These are phyloP conservation scores for Fragaria nilgerrensis DNA, from an alignment of 306 rosid genomes.

Conservation along the genomic window DNA sequence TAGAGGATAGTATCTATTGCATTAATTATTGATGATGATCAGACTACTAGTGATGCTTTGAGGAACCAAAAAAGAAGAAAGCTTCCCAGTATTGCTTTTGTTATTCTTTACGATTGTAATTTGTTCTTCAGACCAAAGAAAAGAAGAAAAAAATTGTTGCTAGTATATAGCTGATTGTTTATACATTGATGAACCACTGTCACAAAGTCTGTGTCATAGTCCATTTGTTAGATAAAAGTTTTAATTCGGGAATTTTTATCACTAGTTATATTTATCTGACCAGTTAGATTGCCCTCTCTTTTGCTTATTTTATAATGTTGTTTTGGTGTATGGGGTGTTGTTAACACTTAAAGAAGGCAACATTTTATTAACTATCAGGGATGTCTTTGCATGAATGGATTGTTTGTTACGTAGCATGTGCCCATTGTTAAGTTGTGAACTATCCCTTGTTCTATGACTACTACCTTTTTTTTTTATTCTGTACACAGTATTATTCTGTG, in stretches of 20 bases:
- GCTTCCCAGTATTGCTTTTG: background rate
- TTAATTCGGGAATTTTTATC: background rate
- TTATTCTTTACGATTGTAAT: background rate
- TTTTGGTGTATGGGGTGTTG: background rate
- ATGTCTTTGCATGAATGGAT: background rate
- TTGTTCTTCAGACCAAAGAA: background rate
- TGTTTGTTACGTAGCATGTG: background rate
- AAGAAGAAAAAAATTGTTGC: background rate
- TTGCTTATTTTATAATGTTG: background rate
- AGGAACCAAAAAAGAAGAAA: background rate
- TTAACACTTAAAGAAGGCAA: background rate
- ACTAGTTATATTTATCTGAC: background rate
- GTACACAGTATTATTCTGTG: background rate
- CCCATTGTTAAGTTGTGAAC: background rate
- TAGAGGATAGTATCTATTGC: background rate
- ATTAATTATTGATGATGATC: background rate
- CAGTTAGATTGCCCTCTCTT: background rate
- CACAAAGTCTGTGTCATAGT: background rate
- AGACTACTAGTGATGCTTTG: background rate
- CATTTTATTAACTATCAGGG: background rate
- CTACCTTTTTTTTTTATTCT: background rate
- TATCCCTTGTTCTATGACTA: background rate
- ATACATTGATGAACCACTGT: background rate
- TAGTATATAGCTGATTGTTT: background rate
- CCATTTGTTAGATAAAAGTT: background rate